Base-by-base conservation (phyloP, 1,284 basidiomycete genomes). In the Apiotrichum mycotoxinovorans region DNA sequence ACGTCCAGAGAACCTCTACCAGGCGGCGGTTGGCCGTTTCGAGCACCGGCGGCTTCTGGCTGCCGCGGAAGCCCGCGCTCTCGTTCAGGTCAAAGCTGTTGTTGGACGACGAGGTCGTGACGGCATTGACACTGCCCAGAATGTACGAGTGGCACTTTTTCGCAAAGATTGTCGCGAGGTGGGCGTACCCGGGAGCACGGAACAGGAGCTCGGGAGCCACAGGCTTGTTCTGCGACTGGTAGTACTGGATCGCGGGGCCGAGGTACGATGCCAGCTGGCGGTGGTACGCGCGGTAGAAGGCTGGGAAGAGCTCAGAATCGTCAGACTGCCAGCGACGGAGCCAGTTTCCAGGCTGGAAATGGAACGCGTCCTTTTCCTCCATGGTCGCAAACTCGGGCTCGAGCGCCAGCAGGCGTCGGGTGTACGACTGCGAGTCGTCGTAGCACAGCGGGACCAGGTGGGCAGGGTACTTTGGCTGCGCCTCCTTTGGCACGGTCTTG, bases 271-370 rank as follows among this genome's bases (percentile, higher is more conserved):
- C 78, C 14, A 81, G 72, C 61, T 80, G 79, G 27, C 77, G 73
- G 61, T 81, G 79, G 60, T 81, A 81, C 0, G 80, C 79, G 53
- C 80, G 75, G 67, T 80, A 81, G 71, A 81, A 81, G 0, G 80
- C 77, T 18, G 80, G 80, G 59, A 80, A 80, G 3, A 81, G 72
- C 64, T 81, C 80, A 5, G 80, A 81, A 61, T 81, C 80, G 60
- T 79, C 77, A 25, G 76, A 78, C 61, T 79, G 77, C 76, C 76
- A 79, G 49, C 77, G 70, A 9, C 77, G 69, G 4, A 79, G 65
- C 77, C 77, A 79, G 61, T 79, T 78, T 18, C 77, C 76, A 3
- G 76, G 73, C 49, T 71, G 69, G 66, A 79, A 79, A 41, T 75
- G 65, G 66, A 78, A 79, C 3, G 76, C 75, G 20, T 74, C 73